Conservation (phyloP, 169 alveolate genomes). For the Nephromyces sp. region DNA sequence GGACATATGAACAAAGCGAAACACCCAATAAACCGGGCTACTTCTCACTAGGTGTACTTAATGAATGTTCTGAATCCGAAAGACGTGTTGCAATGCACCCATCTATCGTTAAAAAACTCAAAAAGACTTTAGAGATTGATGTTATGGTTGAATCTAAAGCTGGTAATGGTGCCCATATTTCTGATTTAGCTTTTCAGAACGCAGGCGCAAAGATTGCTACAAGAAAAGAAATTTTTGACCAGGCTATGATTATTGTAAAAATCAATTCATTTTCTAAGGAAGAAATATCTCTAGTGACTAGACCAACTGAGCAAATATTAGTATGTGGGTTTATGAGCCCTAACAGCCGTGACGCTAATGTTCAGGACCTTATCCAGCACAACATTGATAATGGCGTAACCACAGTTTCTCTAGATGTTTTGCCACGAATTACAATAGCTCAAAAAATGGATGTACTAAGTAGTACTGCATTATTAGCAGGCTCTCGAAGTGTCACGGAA, state of each 20-base stretch:
- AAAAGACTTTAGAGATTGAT: slow-evolving; percentile 4
- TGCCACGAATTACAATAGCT: slow-evolving; percentile 79
- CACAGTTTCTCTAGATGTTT: slow-evolving; percentile 25
- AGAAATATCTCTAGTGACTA: not conserved
- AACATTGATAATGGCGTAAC: not conserved
- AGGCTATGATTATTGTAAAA: not conserved
- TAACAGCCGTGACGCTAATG: slow-evolving; percentile 1
- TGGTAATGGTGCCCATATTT: not conserved
- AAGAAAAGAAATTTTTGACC: not conserved
- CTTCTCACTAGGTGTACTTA: slow-evolving; percentile 2
- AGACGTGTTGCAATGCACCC: slow-evolving; percentile 17
- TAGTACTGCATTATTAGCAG: slow-evolving; percentile 81
- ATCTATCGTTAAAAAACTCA: not conserved
- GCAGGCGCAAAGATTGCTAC: slow-evolving; percentile 3
- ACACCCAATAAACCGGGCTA: not conserved
- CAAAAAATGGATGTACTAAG: slow-evolving; percentile 78
- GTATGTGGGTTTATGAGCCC: slow-evolving; percentile 2
- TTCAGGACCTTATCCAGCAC: not conserved
- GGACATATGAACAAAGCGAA: not conserved
- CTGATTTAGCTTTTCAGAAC: not conserved
- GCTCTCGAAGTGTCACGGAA: slow-evolving; percentile 82
- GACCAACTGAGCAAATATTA: not conserved
- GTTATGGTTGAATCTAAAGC: not conserved
- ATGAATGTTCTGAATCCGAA: not conserved
- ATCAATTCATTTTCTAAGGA: not conserved